These are phyloP conservation scores for Spizellomyces punctatus DNA, from an alignment of 192 early-diverging fungal genomes.

Conservation along the genomic window DNA sequence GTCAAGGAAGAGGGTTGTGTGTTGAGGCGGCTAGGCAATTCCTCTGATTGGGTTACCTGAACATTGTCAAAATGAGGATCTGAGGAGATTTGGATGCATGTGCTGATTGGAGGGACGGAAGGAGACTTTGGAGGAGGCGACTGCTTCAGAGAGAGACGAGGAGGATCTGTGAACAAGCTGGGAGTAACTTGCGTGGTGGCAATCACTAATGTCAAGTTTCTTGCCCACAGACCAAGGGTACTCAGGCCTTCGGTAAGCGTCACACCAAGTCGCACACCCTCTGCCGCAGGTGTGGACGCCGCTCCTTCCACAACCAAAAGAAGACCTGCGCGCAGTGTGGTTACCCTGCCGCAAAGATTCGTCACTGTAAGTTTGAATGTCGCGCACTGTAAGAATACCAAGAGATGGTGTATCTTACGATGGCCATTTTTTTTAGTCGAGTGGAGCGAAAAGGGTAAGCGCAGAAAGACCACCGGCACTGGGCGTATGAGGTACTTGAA, in stretches of 20 bases:
- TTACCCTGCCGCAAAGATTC: slow-evolving; percentile 97
- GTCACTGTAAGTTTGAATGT: slow-evolving; percentile 69
- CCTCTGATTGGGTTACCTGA: neutral
- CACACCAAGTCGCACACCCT: slow-evolving; percentile 99
- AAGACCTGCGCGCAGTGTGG: slow-evolving; percentile 99
- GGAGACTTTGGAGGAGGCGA: neutral
- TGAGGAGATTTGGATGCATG: neutral
- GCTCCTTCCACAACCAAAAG: slow-evolving; percentile 99
- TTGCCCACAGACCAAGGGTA: slow-evolving; percentile 88
- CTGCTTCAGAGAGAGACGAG: neutral
- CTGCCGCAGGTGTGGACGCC: slow-evolving; percentile 95
- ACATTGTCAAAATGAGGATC: neutral
- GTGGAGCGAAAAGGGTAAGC: slow-evolving; percentile 95
- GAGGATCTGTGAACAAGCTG: neutral
- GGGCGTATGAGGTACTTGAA: slow-evolving; percentile 98
- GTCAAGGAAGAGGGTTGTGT: neutral
- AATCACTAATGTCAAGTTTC: neutral
- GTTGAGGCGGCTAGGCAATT: neutral
- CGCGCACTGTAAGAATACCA: neutral
- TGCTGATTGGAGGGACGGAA: neutral
- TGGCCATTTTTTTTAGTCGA: slow-evolving; percentile 61
- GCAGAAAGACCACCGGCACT: slow-evolving; percentile 99
- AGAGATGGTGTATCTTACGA: neutral
- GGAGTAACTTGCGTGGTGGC: neutral
- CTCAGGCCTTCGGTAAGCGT: slow-evolving; percentile 98